Conservation (phyloP, 2,329 filamentous ascomycete genomes). For the Alternaria triticina region DNA sequence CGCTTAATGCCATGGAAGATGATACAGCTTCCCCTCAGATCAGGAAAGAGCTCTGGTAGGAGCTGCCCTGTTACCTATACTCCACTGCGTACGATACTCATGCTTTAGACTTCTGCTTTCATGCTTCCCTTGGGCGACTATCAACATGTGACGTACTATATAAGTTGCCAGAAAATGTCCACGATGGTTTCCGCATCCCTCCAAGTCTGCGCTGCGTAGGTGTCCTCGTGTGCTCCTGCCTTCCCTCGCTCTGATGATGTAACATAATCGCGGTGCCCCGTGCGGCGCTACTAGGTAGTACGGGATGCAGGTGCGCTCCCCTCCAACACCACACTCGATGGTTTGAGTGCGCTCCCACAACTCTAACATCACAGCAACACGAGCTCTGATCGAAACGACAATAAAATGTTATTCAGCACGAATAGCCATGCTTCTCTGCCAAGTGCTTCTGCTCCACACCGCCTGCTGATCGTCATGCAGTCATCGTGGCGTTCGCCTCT, state of each 20-base stretch:
- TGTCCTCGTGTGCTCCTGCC: background rate
- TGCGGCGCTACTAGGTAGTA: background rate
- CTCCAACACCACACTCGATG: background rate
- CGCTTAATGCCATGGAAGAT: slow-evolving; percentile 26
- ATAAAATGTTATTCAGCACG: background rate
- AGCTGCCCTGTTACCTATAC: slow-evolving; percentile 37
- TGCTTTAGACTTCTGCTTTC: slow-evolving; percentile 8
- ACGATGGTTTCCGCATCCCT: background rate
- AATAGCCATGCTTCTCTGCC: background rate
- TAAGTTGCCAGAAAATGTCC: background rate
- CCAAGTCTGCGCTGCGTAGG: background rate
- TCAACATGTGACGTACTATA: background rate
- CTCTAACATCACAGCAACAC: background rate
- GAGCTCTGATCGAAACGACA: background rate
- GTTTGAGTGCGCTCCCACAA: background rate
- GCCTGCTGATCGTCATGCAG: background rate
- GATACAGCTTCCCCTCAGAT: slow-evolving; percentile 15
- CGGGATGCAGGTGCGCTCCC: background rate
- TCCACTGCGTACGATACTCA: slow-evolving; percentile 39
- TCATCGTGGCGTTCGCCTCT: slow-evolving; percentile 1
- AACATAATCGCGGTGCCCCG: background rate
- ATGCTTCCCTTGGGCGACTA: background rate
- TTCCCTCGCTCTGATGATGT: background rate
- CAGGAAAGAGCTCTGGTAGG: slow-evolving; percentile 24
- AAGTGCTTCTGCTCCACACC: background rate